Evolutionary conservation across 73 alveolate species (phyloP).

Genomic region (Paramecium sexaurelia): DNA sequence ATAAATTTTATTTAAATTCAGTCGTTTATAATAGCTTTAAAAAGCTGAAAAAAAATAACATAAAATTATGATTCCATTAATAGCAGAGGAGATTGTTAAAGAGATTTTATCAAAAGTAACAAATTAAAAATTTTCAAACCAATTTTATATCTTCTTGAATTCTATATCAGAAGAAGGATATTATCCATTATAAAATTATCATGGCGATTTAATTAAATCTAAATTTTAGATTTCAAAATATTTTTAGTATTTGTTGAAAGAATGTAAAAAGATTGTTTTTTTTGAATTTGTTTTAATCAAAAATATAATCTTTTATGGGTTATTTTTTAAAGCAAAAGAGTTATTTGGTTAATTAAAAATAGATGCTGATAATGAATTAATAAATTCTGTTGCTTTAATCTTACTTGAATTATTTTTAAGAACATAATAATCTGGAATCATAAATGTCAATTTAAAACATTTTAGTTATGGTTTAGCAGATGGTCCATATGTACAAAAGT

Average conservation of each 20-base stretch:
- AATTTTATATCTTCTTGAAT: background rate
- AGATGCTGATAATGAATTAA: conserved; percentile 37
- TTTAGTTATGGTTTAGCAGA: conserved; percentile 22
- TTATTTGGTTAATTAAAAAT: conserved; percentile 45
- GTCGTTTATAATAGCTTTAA: background rate
- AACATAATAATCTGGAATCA: background rate
- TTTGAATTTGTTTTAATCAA: conserved; percentile 3
- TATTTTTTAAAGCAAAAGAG: conserved; percentile 34
- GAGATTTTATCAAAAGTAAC: background rate
- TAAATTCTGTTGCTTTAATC: background rate
- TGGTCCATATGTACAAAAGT: conserved; percentile 14
- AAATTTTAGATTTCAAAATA: background rate
- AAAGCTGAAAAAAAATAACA: background rate
- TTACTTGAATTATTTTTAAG: conserved; percentile 22
- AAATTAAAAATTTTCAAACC: background rate
- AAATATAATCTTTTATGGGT: conserved; percentile 44
- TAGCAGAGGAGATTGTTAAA: conserved; percentile 39
- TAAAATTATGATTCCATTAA: background rate
- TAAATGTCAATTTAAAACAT: conserved; percentile 1
- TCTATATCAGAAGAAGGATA: conserved; percentile 23
- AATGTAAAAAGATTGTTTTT: background rate
- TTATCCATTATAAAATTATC: conserved; percentile 42
- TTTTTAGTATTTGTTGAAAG: background rate
- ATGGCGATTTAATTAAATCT: background rate
- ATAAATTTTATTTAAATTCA: background rate